Base-by-base conservation (phyloP, 179 eudicot genomes). In the Vitellaria paradoxa region DNA sequence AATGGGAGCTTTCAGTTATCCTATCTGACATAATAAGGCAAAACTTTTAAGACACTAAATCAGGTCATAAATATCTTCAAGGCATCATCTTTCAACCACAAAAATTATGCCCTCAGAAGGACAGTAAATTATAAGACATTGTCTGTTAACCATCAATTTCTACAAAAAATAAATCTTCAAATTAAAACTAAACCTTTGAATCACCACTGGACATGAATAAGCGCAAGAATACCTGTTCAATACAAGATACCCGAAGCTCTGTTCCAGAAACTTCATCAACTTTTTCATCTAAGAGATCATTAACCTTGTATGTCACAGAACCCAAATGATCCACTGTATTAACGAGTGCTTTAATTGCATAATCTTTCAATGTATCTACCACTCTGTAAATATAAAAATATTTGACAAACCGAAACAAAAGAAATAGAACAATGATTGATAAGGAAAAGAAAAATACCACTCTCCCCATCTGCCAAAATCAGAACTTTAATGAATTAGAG, bases 311-410 rank as follows among this genome's bases (percentile, higher is more conserved):
- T 3, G 97, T 82, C 70, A 89, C 98, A 40, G 98, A 90, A 66
- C 99, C 99, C 81, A 96, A 82, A 85, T 93, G 98, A 74, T 96
- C 99, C 37, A 96, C 97, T 14, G 98, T 96, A 81, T 92, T 93
- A 67, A 96, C 96, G 71, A 96, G 82, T 76, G 99, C 98, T 85
- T 88, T 90, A 57, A 96, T 84, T 42, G 94, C 87, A 77, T 93
- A 96, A 78, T 93, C 96, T 85, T 88, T 93, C 75, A 96, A 85
- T 59, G 98, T 87, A 65, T 89, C 88, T 42, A 96, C 88, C 85
- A 96, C 97, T 82, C 98, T 93, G 89, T 76, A 88, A 18, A 12
- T 37, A 37, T 1, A 45, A 20, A 42, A 70, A 82, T 55, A 77
- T 56, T 60, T 26, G 13, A 61, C 73, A 65, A 76, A 72, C 57